These are phyloP conservation scores for Hansenula sp. DNA, from an alignment of 1,139 yeast species.

Conservation along the genomic window DNA sequence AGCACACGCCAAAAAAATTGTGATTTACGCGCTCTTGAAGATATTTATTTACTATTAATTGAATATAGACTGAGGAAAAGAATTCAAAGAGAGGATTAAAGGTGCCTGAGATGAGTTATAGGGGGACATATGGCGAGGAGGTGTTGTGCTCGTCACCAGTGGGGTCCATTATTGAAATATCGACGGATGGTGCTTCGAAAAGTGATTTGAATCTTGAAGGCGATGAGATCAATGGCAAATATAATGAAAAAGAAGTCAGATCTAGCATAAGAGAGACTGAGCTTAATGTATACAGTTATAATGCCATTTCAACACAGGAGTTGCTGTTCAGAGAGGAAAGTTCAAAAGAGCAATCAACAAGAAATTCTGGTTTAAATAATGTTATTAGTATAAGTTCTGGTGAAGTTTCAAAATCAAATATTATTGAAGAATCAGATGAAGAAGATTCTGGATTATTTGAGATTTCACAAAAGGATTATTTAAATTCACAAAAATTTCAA, in stretches of 20 bases:
- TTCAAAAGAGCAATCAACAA: background rate
- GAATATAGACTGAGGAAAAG: no score
- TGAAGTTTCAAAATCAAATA: background rate
- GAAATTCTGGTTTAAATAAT: background rate
- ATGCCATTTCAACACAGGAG: background rate
- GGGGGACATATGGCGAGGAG: slow-evolving; percentile 1
- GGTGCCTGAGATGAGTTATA: background rate
- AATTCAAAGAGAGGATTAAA: background rate
- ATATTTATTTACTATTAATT: no score
- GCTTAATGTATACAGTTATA: background rate
- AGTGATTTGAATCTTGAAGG: background rate
- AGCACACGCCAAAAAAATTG: no score
- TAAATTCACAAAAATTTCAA: slow-evolving; percentile 9
- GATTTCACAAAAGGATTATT: slow-evolving; percentile 13
- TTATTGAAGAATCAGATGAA: background rate
- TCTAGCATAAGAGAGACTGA: background rate
- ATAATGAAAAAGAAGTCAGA: background rate
- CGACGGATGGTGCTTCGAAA: background rate
- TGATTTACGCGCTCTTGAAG: no score
- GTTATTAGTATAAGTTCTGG: background rate
- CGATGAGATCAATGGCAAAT: background rate
- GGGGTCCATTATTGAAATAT: slow-evolving; percentile 6
- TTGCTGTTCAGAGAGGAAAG: background rate
- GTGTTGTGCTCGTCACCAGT: slow-evolving; percentile 6
- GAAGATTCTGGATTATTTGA: slow-evolving; percentile 9